Percentiles rank a stretch among this genome's conserved stretches.
These are phyloP conservation scores for Trichoderma pleuroti DNA, from an alignment of 2,329 filamentous ascomycete species.

Conservation along the genomic window DNA sequence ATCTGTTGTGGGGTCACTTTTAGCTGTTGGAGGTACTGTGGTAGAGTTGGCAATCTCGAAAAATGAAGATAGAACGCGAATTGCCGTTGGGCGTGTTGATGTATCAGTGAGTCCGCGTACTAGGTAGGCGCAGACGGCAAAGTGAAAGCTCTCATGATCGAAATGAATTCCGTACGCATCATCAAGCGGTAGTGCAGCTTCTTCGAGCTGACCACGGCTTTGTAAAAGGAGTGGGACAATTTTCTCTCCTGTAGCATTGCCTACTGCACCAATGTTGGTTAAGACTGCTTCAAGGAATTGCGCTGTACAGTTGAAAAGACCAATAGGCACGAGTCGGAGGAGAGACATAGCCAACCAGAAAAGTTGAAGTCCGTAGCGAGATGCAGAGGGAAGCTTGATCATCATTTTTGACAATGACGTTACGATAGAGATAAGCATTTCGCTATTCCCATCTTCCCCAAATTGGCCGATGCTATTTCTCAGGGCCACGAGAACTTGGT, in stretches of 20 bases:
- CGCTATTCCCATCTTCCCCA: conserved; percentile 59
- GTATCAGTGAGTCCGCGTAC: conserved; percentile 62
- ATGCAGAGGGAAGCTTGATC: conserved; percentile 62
- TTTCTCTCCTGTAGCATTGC: conserved; percentile 55
- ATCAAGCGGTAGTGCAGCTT: conserved; percentile 59
- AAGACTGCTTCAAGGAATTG: conserved; percentile 63
- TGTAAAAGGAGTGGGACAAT: conserved; percentile 60
- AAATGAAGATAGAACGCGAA: conserved; percentile 60
- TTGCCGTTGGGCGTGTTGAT: conserved; percentile 54
- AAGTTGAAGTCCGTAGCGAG: conserved; percentile 64
- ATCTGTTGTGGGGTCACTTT: conserved; percentile 23
- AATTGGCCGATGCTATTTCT: conserved; percentile 63
- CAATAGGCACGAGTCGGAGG: conserved; percentile 58
- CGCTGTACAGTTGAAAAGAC: conserved; percentile 63
- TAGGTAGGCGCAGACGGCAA: conserved; percentile 62
- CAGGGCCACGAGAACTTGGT: conserved; percentile 66
- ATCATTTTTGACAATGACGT: conserved; percentile 69
- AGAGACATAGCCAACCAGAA: conserved; percentile 69
- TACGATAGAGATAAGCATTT: conserved; percentile 67
- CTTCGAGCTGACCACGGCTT: conserved; percentile 57
- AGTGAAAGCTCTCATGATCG: conserved; percentile 61
- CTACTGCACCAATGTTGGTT: conserved; percentile 59
- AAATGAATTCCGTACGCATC: conserved; percentile 65
- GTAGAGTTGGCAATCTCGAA: conserved; percentile 39
- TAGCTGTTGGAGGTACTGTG: neutral